A percentile compares a stretch with the other conserved stretches of the same genome.
These are phyloP conservation scores for Epichloe sp. DNA, from an alignment of 2,329 filamentous ascomycete genomes.

Conservation along the genomic window DNA sequence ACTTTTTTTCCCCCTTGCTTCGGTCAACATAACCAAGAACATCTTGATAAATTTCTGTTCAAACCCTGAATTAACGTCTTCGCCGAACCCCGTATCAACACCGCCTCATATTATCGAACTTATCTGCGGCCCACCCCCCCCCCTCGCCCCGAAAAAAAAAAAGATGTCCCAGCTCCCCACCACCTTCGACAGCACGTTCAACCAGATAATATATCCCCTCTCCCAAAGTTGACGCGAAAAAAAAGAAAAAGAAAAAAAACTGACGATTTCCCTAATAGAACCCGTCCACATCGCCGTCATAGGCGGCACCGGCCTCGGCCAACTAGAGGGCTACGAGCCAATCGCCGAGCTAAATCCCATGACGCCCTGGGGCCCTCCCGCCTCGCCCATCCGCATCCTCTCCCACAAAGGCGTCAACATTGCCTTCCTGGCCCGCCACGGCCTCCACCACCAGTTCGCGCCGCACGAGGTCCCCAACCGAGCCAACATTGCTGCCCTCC, in stretches of 20 bases:
- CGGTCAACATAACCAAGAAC: too few relatives aligned
- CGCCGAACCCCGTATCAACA: not conserved
- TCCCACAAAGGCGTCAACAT: conserved; percentile 72
- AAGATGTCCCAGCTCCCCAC: conserved; percentile 40
- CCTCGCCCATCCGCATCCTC: conserved; percentile 68
- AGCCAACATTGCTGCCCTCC: conserved; percentile 96
- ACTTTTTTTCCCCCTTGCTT: not conserved
- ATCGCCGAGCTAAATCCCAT: conserved; percentile 62
- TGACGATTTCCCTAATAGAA: conserved; percentile 24
- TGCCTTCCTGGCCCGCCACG: conserved; percentile 91
- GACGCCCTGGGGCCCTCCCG: conserved; percentile 82
- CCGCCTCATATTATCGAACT: not conserved
- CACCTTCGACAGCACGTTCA: conserved; percentile 42
- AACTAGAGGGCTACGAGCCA: conserved; percentile 75
- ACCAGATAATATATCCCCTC: not conserved
- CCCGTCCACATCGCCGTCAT: conserved; percentile 78
- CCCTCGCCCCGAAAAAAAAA: too few relatives aligned
- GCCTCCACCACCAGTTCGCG: conserved; percentile 73
- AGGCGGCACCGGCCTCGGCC: conserved; percentile 82
- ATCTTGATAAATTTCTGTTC: too few relatives aligned
- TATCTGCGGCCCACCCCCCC: too few relatives aligned
- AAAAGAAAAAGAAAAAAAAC: not conserved
- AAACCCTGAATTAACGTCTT: too few relatives aligned
- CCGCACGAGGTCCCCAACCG: conserved; percentile 91
- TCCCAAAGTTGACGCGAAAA: not conserved